A percentile compares a stretch with the other conserved stretches of the same genome.
Conservation (phyloP, 768 basidiomycete species). For the Kwoniella sp. region DNA sequence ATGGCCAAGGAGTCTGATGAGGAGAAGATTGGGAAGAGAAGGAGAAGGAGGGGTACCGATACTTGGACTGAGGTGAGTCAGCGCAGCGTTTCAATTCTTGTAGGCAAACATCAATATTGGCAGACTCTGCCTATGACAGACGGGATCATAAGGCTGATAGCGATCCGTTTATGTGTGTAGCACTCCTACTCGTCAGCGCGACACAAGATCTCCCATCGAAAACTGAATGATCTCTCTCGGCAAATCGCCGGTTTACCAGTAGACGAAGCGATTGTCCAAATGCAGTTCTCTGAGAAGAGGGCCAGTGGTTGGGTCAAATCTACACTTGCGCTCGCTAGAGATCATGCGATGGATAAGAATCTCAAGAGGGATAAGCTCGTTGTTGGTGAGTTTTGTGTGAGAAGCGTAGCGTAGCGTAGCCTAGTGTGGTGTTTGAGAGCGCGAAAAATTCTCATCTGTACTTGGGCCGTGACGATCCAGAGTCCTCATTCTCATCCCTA, state of each 20-base stretch:
- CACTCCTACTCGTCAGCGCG: slow-evolving; percentile 90
- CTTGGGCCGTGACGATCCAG: too few relatives aligned
- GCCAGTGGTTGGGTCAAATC: slow-evolving; percentile 79
- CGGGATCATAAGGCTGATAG: too few relatives aligned
- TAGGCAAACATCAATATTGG: too few relatives aligned
- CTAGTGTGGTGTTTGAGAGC: neutral
- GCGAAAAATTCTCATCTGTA: too few relatives aligned
- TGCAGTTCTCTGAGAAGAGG: slow-evolving; percentile 93
- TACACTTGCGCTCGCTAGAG: slow-evolving; percentile 81
- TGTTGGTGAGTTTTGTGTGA: slow-evolving; percentile 76
- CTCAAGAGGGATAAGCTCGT: slow-evolving; percentile 72
- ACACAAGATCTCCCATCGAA: slow-evolving; percentile 87
- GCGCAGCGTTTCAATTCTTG: neutral
- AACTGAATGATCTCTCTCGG: slow-evolving; percentile 79
- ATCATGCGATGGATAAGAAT: slow-evolving; percentile 81
- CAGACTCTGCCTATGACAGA: too few relatives aligned
- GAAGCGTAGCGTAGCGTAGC: too few relatives aligned
- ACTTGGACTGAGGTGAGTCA: slow-evolving; percentile 21
- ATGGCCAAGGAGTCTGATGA: slow-evolving; percentile 18
- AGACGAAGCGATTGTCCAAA: slow-evolving; percentile 92
- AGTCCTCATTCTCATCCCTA: too few relatives aligned
- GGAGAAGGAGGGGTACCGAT: slow-evolving; percentile 17
- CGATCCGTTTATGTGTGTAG: too few relatives aligned
- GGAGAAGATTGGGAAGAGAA: slow-evolving; percentile 12
- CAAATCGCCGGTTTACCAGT: slow-evolving; percentile 90